phyloP scores from a whole-genome alignment of 495 filamentous ascomycete species.

The Penicillium manginii region DNA sequence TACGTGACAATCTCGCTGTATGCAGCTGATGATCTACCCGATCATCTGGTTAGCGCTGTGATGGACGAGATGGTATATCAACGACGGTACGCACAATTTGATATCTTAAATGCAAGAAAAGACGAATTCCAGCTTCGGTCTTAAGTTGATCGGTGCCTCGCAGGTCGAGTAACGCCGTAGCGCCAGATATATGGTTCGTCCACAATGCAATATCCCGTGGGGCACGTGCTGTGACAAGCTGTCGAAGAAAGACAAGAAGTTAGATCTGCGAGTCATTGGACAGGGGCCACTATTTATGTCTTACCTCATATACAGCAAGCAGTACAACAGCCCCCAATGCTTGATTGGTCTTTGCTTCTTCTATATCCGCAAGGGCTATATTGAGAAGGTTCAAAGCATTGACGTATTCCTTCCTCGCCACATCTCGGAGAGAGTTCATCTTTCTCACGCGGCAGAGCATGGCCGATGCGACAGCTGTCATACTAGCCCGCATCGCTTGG shows the following conservation, averaged over 20 bases:
- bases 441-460: conserved; percentile 49
- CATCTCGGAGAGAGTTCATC: conserved; percentile 35
- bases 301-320: conserved; percentile 55
- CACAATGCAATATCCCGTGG: conserved; percentile 54
- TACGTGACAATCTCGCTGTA: conserved; percentile 40
- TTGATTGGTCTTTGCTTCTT: conserved; percentile 60
- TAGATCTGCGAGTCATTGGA: conserved; percentile 6
- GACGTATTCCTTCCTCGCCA: conserved; percentile 52
- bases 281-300: conserved; percentile 4
- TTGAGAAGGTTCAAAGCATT: conserved; percentile 54
- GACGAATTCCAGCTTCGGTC: conserved; percentile 55
- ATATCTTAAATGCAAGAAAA: conserved; percentile 61
- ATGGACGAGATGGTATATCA: not conserved
- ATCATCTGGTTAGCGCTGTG: not conserved
- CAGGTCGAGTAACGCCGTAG: conserved; percentile 58
- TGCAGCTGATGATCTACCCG: conserved; percentile 42
- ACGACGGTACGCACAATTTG: conserved; percentile 40
- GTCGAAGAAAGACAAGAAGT: conserved; percentile 14
- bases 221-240: conserved; percentile 54
- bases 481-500: conserved; percentile 46
- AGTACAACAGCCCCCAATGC: conserved; percentile 66
- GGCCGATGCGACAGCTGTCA: conserved; percentile 55
- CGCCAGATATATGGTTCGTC: conserved; percentile 63
- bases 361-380: conserved; percentile 54
- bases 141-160: conserved; percentile 60